Evolutionary conservation across 345 rosid genomes (phyloP), one percentile per base, ranked within the genome.

Genomic region (Sonneratia caseolaris): DNA sequence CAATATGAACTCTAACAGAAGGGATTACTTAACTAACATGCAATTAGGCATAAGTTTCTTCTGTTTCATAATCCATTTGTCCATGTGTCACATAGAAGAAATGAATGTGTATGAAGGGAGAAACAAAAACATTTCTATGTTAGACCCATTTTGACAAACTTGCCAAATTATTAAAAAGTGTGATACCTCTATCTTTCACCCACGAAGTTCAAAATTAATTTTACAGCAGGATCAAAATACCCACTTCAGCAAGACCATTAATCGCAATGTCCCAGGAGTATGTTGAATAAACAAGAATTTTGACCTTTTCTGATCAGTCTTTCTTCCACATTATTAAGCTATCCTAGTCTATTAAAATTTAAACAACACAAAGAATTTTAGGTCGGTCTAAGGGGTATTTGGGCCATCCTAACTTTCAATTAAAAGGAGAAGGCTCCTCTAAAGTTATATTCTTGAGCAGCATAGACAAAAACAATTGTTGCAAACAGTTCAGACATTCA

Each of bases 1-100:
- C 80, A 47, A 75, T 77, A 76, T 47, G 35, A 84, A 85, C 80
- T 81, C 85, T 83, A 75, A 69, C 3, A 35, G 48, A 61, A 10
- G 0, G 0, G 27, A 69, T 22, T 62, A 40, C n/a, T 69, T 16
- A 37, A 64, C 69, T 59, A 74, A 35, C 15, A 12, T 22, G 38
- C 19, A 9, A 71, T 8, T 37, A 35, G 62, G 53, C 62, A 80
- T 19, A 42, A 75, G 65, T 55, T 37, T 37, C 61, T 22, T 51
- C 48, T 42, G 16, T 37, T 53, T 19, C 40, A 49, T 27, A 38
- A 12, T 27, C 64, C 43, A 1, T 67, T 24, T 51, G 47, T 13
- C 24, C 48, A 49, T 15, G 10, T 11, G 40, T 5, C 70, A 7
- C 6, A 43, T 3, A 68, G 19, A 21, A 12, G 9, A 48, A 42